These are phyloP conservation scores for Dipteronia sinensis DNA, from an alignment of 345 rosid species.

Conservation along the genomic window DNA sequence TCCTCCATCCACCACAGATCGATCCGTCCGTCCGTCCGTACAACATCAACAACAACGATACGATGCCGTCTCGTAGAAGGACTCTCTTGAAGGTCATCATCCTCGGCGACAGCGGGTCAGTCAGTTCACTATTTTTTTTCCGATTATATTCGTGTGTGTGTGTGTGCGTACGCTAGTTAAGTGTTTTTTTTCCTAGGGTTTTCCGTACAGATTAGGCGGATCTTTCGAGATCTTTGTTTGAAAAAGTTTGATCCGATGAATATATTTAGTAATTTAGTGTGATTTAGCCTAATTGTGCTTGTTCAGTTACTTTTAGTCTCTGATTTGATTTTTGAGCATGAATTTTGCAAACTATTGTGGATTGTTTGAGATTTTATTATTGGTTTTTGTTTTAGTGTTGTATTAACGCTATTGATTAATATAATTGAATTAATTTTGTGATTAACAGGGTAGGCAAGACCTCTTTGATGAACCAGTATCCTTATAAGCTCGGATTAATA, in stretches of 20 bases:
- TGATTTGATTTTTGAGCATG: not conserved
- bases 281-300: not conserved
- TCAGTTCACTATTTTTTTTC: not conserved
- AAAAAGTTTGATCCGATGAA: constrained; percentile 11
- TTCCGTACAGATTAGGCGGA: constrained; percentile 7
- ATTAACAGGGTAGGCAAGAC: constrained; percentile 92
- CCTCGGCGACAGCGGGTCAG: constrained; percentile 98
- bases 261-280: not conserved
- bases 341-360: not conserved
- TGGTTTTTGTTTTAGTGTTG: not conserved
- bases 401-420: not conserved
- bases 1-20: constrained; percentile 20
- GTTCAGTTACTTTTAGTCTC: not conserved
- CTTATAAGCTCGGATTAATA: constrained; percentile 23
- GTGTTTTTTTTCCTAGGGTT: constrained; percentile 6
- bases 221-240: constrained; percentile 13
- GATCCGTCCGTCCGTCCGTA: not conserved
- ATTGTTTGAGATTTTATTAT: not conserved
- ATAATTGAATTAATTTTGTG: constrained; percentile 18
- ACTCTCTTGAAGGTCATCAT: constrained; percentile 95
- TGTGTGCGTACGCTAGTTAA: not conserved
- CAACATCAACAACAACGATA: not conserved
- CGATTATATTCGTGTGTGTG: not conserved
- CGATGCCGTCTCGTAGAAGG: constrained; percentile 91
- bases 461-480: constrained; percentile 97